These are phyloP conservation scores for Solidago caesia DNA, from an alignment of 129 eudicot species.

Conservation along the genomic window DNA sequence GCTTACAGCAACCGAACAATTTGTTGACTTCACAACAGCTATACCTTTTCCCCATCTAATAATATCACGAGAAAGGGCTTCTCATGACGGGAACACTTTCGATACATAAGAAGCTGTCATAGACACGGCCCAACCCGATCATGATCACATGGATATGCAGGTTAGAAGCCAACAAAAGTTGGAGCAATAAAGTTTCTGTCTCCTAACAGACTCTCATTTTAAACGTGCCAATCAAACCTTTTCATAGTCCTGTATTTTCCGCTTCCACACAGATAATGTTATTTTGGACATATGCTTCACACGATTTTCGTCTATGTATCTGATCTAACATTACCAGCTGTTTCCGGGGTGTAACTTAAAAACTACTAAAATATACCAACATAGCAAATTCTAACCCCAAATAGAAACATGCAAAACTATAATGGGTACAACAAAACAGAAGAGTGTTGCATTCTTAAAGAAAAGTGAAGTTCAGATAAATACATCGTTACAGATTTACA, in stretches of 20 bases:
- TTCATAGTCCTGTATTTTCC: not conserved
- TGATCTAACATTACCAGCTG: not conserved
- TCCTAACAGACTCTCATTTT: constrained; percentile 29
- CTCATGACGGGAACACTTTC: not conserved
- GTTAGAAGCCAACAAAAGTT: constrained; percentile 25
- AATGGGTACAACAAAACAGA: constrained; percentile 9
- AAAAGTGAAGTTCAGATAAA: not conserved
- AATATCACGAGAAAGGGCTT: constrained; percentile 13
- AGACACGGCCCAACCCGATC: constrained; percentile 36
- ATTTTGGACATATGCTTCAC: not conserved
- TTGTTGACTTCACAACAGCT: constrained; percentile 20
- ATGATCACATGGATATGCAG: constrained; percentile 31
- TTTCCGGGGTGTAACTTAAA: constrained; percentile 3
- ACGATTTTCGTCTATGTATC: not conserved
- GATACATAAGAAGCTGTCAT: constrained; percentile 7
- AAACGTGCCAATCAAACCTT: constrained; percentile 22
- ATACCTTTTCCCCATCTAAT: constrained; percentile 6
- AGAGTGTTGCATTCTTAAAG: constrained; percentile 6
- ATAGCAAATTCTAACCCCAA: not conserved
- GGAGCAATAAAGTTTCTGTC: constrained; percentile 27
- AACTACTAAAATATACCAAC: constrained; percentile 11
- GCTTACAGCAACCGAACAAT: constrained; percentile 32
- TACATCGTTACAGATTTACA: constrained; percentile 27
- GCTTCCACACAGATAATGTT: not conserved
- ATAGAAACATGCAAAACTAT: not conserved